These are phyloP conservation scores for Xylaria sp. DNA, from an alignment of 2,329 filamentous ascomycete species.

Conservation along the genomic window DNA sequence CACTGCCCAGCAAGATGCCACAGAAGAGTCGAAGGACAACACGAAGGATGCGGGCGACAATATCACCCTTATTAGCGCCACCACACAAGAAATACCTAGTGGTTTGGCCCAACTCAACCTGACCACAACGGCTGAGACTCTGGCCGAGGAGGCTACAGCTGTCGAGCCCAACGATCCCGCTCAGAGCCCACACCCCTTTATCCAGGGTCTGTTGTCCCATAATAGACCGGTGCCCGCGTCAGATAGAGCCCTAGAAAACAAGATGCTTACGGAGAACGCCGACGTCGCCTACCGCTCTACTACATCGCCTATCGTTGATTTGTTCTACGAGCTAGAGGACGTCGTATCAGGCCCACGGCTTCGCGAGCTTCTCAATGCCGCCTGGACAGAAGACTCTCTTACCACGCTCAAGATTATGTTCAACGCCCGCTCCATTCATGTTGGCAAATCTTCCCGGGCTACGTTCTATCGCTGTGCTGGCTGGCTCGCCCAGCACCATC, in stretches of 20 bases:
- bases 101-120: slow-evolving; percentile 12
- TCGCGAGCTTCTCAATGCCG: slow-evolving; percentile 54
- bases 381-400: slow-evolving; percentile 61
- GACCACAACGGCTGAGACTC: slow-evolving; percentile 4
- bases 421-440: slow-evolving; percentile 68
- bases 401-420: slow-evolving; percentile 68
- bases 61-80: slow-evolving; percentile 4
- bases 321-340: slow-evolving; percentile 64
- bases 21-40: not conserved
- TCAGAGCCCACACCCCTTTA: slow-evolving; percentile 47
- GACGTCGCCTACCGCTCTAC: slow-evolving; percentile 62
- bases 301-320: slow-evolving; percentile 59
- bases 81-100: slow-evolving; percentile 4
- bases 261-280: slow-evolving; percentile 63
- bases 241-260: slow-evolving; percentile 50
- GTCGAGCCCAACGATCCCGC: not conserved
- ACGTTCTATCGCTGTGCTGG: slow-evolving; percentile 64
- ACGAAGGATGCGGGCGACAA: not conserved
- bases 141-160: not conserved
- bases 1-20: not conserved
- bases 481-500: slow-evolving; percentile 66
- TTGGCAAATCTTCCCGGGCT: slow-evolving; percentile 62
- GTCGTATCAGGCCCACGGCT: slow-evolving; percentile 52
- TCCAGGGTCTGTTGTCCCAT: slow-evolving; percentile 50
- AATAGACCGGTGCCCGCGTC: slow-evolving; percentile 15